Evolutionary conservation across 257 asterid genomes (phyloP), one percentile per base, ranked within the genome.

Genomic region (Plantago ovata): DNA sequence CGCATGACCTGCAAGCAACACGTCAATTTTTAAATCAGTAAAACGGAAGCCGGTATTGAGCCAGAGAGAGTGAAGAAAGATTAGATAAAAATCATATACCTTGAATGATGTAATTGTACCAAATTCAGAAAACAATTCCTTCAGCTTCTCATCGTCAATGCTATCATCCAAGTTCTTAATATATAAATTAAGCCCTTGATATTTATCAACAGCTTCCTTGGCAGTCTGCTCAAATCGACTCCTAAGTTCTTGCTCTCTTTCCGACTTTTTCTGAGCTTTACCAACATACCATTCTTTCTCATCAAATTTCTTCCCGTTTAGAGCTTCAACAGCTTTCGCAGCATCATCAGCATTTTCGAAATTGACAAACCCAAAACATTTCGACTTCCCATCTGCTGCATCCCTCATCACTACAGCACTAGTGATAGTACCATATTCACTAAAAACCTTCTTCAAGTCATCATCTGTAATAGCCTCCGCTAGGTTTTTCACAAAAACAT

Each of bases 331-430:
- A 38, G 85, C 77, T 46, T 39, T 63, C 44, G 79, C 81, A 61
- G 88, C 88, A 70, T 68, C 88, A 49, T 78, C 83, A 15, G 79
- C 72, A 70, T 63, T 69, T 70, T 80, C 87, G 54, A 80, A 80
- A 66, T 80, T 80, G 58, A 80, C 78, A 64, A 80, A 80, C 23
- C 84, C 87, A 69, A 81, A 81, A 20, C 85, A 66, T 51, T 72
- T 81, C 5, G 89, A 81, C 61, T 71, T 76, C 28, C 89, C 85
- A 61, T 79, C 83, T 28, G 62, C n/a, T 10, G 62, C 76, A 61
- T 81, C 79, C 69, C 77, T 78, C 89, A 81, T 81, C 62, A 81
- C 81, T 13, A 66, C 83, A 1, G 77, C 67, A 76, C 85, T 81
- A 3, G 89, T 79, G 58, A 81, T 79, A 16, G 65, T 21, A 20